Evolutionary conservation across 31 red algal species (phyloP).

Genomic region (Odonthalia washingtoniensis): DNA sequence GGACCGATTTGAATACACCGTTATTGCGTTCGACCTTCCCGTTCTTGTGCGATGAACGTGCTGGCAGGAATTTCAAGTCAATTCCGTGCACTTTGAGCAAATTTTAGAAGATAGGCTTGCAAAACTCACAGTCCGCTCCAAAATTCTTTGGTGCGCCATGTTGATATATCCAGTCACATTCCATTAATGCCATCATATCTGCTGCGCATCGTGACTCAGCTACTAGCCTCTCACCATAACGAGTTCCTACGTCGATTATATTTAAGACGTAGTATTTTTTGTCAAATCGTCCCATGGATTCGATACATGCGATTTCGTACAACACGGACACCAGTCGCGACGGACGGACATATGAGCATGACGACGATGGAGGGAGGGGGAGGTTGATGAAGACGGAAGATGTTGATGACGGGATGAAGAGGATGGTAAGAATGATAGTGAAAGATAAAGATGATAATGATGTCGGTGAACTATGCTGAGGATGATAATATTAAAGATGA

Average conservation of each 20-base stretch:
- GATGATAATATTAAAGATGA: too few relatives aligned
- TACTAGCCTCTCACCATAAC: constrained; percentile 3
- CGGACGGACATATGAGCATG: too few relatives aligned
- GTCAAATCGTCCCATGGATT: too few relatives aligned
- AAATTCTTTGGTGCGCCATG: constrained; percentile 1
- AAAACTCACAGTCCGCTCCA: constrained; percentile 14
- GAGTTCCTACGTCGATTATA: constrained; percentile 1
- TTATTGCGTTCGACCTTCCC: constrained; percentile 19
- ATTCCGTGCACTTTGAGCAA: constrained; percentile 1
- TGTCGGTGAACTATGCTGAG: too few relatives aligned
- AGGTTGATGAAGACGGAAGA: too few relatives aligned
- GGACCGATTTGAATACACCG: not conserved
- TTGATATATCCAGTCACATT: constrained; percentile 28
- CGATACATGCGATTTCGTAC: too few relatives aligned
- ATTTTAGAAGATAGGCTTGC: not conserved
- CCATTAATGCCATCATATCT: not conserved
- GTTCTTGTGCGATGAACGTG: not conserved
- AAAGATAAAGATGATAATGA: too few relatives aligned
- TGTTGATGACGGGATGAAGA: too few relatives aligned
- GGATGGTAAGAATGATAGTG: too few relatives aligned
- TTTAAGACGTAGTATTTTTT: constrained; percentile 22
- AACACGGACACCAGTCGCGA: too few relatives aligned
- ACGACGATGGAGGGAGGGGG: too few relatives aligned
- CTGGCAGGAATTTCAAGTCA: not conserved
- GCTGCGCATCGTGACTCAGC: not conserved